Percentiles rank a stretch among this genome's conserved stretches.
phyloP scores from a whole-genome alignment of 1,284 basidiomycete species.

The Somion occarium region DNA sequence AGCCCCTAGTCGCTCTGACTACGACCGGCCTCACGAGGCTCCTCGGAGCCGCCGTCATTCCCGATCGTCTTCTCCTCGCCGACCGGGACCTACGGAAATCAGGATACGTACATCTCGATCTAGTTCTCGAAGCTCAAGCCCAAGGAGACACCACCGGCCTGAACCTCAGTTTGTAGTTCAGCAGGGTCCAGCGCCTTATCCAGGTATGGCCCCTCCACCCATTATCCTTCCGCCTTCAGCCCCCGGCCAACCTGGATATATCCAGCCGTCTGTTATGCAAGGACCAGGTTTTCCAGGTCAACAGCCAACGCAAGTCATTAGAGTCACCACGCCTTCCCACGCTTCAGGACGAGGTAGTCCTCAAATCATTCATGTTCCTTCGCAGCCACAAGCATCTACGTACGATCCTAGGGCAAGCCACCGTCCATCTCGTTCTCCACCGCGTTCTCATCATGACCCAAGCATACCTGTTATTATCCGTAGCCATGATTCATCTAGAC shows the following conservation, averaged over 20 bases:
- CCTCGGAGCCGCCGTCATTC: background rate
- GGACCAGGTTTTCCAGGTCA: background rate
- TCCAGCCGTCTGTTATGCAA: background rate
- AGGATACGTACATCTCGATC: background rate
- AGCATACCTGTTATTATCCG: too few species aligned
- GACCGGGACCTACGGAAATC: background rate
- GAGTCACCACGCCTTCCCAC: too few species aligned
- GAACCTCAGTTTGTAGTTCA: background rate
- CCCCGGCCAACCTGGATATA: background rate
- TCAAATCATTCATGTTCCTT: too few species aligned
- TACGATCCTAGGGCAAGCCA: background rate
- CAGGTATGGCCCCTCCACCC: conserved; percentile 10
- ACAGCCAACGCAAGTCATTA: background rate
- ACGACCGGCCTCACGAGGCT: background rate
- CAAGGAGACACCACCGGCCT: background rate
- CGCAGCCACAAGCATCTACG: too few species aligned
- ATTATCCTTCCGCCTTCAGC: conserved; percentile 19
- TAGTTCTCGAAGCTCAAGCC: background rate
- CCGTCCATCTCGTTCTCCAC: background rate
- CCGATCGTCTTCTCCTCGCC: background rate
- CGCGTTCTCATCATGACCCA: too few species aligned
- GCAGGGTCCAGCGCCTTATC: background rate
- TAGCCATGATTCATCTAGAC: too few species aligned
- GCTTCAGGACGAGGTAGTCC: too few species aligned
- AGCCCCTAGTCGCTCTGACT: background rate